Base-by-base conservation (phyloP, 129 eudicot genomes). In the Centaurea solstitialis region DNA sequence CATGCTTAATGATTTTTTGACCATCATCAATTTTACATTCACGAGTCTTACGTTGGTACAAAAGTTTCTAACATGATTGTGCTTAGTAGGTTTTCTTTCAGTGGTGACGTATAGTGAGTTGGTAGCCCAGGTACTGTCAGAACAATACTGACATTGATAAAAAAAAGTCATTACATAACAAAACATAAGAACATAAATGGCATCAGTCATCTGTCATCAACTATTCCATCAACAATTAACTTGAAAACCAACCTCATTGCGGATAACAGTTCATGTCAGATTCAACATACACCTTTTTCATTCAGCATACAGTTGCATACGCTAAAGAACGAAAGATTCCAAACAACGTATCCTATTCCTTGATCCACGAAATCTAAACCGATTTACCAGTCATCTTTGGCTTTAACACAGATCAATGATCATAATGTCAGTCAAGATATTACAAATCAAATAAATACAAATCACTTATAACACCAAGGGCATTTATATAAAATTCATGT, bases 391-490 rank as follows among this genome's bases (percentile, higher is more conserved):
- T 9, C 28, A 2, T 21, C 21, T 21, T 1, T 0, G 9, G 3
- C 8, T 15, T 4, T 53, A 35, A 76, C 1, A 11, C 12, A 22
- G 61, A 26, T 26, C 2, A 26, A 26, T 26, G 30, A 76, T 38
- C 41, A 18, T 30, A 30, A 7, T 5, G 69, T 20, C 75, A 61
- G 21, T 64, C 12, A 39, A 35, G 15, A 72, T 61, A 7, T 26
- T 61, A 11, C 24, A 8, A 13, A 41, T 40, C 45, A 80, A 59
- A 64, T 24, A 21, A 40, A 28, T 17, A 68, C 85, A 75, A 75
- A 67, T 8, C 7, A 30, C 45, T 47, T 41, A 22, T 1, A 75
- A 81, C 7, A 21, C 21, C 1, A 81, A 84, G 80, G 83, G 68
- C 79, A 71, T 5, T 74, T 67, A 62, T 20, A 76, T 2, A 79